Conservation (phyloP, 768 basidiomycete species). For the Xerocomus spinulosus region DNA sequence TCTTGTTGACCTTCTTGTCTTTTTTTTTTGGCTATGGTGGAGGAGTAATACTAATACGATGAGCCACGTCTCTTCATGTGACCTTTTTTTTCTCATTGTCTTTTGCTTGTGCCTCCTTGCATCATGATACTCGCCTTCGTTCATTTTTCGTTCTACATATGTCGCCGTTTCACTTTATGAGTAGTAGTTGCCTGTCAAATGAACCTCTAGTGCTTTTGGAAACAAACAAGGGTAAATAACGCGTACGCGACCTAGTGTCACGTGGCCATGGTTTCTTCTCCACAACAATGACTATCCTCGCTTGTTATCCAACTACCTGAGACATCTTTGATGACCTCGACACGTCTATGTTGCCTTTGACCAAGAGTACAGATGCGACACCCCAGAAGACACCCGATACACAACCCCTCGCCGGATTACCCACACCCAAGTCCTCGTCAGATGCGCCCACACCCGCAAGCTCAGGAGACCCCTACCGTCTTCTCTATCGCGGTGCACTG, state of each 20-base stretch:
- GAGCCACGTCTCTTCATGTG: slow-evolving; percentile 4
- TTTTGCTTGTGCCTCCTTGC: not conserved
- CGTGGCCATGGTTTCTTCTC: slow-evolving; percentile 1
- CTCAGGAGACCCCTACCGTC: slow-evolving; percentile 34
- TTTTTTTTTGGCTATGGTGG: slow-evolving; percentile 9
- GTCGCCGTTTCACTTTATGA: not conserved
- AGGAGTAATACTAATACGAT: slow-evolving; percentile 19
- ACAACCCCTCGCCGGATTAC: not conserved
- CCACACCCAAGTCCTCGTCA: slow-evolving; percentile 5
- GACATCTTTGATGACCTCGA: too few species aligned
- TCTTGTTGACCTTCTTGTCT: slow-evolving; percentile 13
- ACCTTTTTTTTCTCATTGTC: slow-evolving; percentile 1
- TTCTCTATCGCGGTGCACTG: slow-evolving; percentile 72
- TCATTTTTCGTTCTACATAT: not conserved
- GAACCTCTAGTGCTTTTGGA: not conserved
- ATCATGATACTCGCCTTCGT: too few species aligned
- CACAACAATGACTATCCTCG: not conserved
- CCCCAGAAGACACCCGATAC: slow-evolving; percentile 11
- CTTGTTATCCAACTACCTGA: too few species aligned
- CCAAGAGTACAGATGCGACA: slow-evolving; percentile 19
- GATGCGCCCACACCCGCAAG: not conserved
- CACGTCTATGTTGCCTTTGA: not conserved
- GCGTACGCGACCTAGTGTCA: slow-evolving; percentile 7
- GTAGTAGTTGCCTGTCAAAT: not conserved
- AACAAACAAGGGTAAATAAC: slow-evolving; percentile 15